These are phyloP conservation scores for Xylaria digitata DNA, from an alignment of 2,329 filamentous ascomycete genomes.

Conservation along the genomic window DNA sequence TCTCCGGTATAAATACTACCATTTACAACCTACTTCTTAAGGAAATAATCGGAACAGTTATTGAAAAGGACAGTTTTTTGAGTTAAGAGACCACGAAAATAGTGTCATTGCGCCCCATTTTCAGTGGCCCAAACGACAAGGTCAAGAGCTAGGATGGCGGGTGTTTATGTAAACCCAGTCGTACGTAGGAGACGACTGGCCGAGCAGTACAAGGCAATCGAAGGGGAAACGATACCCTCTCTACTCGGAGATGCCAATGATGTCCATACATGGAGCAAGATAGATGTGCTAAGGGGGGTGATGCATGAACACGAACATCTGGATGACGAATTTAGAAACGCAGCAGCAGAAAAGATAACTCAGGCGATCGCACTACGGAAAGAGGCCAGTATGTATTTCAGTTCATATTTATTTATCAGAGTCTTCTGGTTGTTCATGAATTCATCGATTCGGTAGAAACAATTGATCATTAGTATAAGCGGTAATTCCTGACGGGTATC, in stretches of 20 bases:
- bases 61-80: too few relatives aligned
- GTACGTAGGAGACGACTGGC: background rate
- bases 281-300: background rate
- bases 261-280: background rate
- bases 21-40: too few relatives aligned
- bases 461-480: background rate
- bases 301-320: background rate
- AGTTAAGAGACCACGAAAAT: too few relatives aligned
- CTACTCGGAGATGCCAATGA: background rate
- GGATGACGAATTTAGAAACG: rapidly evolving
- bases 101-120: background rate
- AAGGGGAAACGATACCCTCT: background rate
- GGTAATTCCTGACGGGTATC: constrained; percentile 1
- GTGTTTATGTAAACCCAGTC: background rate
- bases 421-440: background rate
- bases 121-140: background rate
- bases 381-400: constrained; percentile 13
- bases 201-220: constrained; percentile 2
- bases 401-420: background rate
- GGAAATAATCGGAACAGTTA: too few relatives aligned
- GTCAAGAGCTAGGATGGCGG: background rate
- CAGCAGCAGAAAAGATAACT: background rate
- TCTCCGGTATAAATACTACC: too few relatives aligned
- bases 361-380: background rate
- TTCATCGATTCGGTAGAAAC: background rate